Base-by-base conservation (phyloP, 1,284 basidiomycete genomes). In the Polyporus tsugae region DNA sequence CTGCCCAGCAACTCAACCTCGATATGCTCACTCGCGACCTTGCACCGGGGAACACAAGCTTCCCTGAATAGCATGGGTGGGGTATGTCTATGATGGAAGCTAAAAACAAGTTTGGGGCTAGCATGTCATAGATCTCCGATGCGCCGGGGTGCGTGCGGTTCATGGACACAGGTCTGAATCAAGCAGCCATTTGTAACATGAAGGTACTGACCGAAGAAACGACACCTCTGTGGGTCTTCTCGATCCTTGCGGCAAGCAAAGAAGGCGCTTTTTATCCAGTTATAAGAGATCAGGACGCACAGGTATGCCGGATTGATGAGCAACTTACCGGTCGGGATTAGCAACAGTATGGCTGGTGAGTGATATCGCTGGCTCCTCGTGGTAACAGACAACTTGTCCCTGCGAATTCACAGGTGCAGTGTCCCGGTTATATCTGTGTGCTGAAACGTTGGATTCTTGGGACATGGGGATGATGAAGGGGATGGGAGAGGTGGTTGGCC, bases 191-290 rank as follows among this genome's bases (percentile, higher is more conserved):
- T 29, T 29, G 29, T 22, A 22, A 5, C 25, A 25, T 4, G n/a
- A 3, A 9, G 6, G 19, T n/a, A 75, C 80, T 67, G 61, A 85
- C 84, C 75, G 29, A 77, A 85, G 65, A 82, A 83, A 0, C 62
- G 58, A 62, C 84, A 85, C 7, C 60, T 65, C 2, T 75, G 68
- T 1, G 71, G 65, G 1, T 78, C 74, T 29, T 61, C 66, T 41
- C 22, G 39, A 25, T 57, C 19, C 22, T 66, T 71, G 15, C 65
- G 49, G 65, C 79, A 81, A 36, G 71, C 74, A 62, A 80, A 84
- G 62, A 82, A 85, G 1, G 73, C 73, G 19, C 83, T 84, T 38
- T 4, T 5, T 17, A 52, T 5, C 41, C 5, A 1, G 10, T 0
- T 38, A 4, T 62, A 5, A 35, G 25, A 11, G 29, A 55, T 2